A percentile compares a stretch with the other conserved stretches of the same genome.
phyloP scores from a whole-genome alignment of 306 rosid species.

The Sicyos baderoa region DNA sequence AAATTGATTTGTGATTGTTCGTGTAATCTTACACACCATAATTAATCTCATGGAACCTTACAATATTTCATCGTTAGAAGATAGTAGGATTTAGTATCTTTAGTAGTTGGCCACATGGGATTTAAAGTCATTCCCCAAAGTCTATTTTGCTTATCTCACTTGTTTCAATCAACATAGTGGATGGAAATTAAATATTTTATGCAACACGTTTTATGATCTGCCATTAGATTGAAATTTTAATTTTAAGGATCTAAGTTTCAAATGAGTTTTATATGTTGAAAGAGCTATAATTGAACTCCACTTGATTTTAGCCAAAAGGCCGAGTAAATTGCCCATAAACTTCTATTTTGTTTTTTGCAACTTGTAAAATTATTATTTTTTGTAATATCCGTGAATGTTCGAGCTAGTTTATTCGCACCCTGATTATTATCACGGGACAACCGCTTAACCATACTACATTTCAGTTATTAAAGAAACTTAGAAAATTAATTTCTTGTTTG shows the following conservation, averaged over 20 bases:
- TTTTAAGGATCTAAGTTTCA: neutral
- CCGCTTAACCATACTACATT: too few relatives aligned
- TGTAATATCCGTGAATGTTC: too few relatives aligned
- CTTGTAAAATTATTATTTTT: neutral
- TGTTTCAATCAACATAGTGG: neutral
- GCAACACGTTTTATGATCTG: neutral
- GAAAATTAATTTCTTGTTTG: too few relatives aligned
- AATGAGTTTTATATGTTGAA: constrained; percentile 7
- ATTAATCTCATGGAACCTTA: neutral
- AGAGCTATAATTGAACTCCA: neutral
- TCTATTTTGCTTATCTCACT: neutral
- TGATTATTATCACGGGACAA: too few relatives aligned
- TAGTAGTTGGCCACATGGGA: neutral
- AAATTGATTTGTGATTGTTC: neutral
- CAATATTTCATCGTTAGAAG: neutral
- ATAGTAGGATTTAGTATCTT: neutral
- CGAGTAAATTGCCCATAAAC: neutral
- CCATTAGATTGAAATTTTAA: neutral
- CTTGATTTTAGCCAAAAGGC: neutral
- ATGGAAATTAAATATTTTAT: neutral
- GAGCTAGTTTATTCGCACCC: too few relatives aligned
- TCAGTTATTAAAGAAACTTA: too few relatives aligned
- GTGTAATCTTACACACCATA: neutral
- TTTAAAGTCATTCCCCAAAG: neutral
- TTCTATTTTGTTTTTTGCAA: neutral